Conservation (phyloP, 192 early-diverging fungal genomes). For the Mycoemilia scoparia region DNA sequence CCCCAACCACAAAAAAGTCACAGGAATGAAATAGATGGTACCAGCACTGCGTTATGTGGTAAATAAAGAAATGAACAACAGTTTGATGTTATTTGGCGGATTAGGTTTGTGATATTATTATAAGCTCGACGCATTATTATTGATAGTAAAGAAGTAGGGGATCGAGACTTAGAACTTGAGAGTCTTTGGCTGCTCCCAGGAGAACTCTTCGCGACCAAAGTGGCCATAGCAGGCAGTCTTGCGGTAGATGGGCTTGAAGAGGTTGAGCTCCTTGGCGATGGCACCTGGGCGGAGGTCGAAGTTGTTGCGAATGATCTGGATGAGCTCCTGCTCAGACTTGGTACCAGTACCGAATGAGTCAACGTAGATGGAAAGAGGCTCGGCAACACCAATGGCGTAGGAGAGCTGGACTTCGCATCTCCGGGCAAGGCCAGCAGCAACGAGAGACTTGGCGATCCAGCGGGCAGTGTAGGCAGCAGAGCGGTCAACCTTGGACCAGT, state of each 20-base stretch:
- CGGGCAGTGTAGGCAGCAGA: conserved; percentile 94
- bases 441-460: conserved; percentile 96
- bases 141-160: too few relatives aligned
- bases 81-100: too few relatives aligned
- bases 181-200: conserved; percentile 83
- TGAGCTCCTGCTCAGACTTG: conserved; percentile 77
- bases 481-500: conserved; percentile 99
- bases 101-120: too few relatives aligned
- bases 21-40: too few relatives aligned
- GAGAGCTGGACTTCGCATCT: conserved; percentile 89
- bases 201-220: conserved; percentile 83
- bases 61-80: too few relatives aligned
- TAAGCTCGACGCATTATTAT: too few relatives aligned
- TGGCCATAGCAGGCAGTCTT: conserved; percentile 93
- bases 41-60: too few relatives aligned
- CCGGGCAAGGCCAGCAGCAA: conserved; percentile 80
- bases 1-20: too few relatives aligned
- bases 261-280: conserved; percentile 94
- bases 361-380: conserved; percentile 91
- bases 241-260: conserved; percentile 95
- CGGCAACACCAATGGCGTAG: conserved; percentile 95
- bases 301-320: conserved; percentile 92
- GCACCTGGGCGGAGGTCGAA: conserved; percentile 97
- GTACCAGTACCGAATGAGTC: conserved; percentile 91
- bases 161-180: conserved; percentile 43